A percentile compares a stretch with the other conserved stretches of the same genome.
These are phyloP conservation scores for Rusavskia elegans DNA, from an alignment of 495 filamentous ascomycete species.

Conservation along the genomic window DNA sequence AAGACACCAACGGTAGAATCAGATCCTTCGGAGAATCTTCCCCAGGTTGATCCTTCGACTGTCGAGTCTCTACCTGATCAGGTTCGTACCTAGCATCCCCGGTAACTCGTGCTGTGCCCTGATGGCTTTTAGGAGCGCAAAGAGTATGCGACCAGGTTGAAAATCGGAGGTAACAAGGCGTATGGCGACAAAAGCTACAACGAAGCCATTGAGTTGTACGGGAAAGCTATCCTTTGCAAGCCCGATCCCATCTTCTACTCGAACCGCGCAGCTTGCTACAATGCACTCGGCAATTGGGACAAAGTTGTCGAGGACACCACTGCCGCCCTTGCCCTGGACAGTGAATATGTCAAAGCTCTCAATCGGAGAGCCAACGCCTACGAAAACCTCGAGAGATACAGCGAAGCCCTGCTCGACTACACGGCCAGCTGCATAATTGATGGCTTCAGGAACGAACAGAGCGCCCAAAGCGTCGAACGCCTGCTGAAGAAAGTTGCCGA, in stretches of 20 bases:
- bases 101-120: constrained; percentile 5
- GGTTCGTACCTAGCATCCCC: constrained; percentile 22
- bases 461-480: constrained; percentile 78
- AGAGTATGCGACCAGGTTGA: constrained; percentile 75
- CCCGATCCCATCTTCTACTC: constrained; percentile 97
- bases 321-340: constrained; percentile 79
- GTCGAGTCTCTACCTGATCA: constrained; percentile 54
- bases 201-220: constrained; percentile 82
- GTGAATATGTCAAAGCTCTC: constrained; percentile 91
- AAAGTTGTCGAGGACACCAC: constrained; percentile 96
- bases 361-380: constrained; percentile 94
- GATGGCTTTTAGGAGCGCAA: constrained; percentile 35
- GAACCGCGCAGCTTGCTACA: constrained; percentile 94
- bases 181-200: constrained; percentile 86
- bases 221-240: constrained; percentile 90
- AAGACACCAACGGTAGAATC: constrained; percentile 37
- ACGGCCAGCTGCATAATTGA: constrained; percentile 99
- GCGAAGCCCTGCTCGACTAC: constrained; percentile 90
- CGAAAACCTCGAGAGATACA: constrained; percentile 78
- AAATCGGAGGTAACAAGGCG: constrained; percentile 90
- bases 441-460: constrained; percentile 76
- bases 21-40: constrained; percentile 57
- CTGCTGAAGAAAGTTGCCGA: constrained; percentile 95
- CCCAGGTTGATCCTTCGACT: constrained; percentile 66
- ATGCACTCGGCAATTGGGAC: constrained; percentile 78